These are phyloP conservation scores for Quercus agrifolia DNA, from an alignment of 306 rosid genomes.

Conservation along the genomic window DNA sequence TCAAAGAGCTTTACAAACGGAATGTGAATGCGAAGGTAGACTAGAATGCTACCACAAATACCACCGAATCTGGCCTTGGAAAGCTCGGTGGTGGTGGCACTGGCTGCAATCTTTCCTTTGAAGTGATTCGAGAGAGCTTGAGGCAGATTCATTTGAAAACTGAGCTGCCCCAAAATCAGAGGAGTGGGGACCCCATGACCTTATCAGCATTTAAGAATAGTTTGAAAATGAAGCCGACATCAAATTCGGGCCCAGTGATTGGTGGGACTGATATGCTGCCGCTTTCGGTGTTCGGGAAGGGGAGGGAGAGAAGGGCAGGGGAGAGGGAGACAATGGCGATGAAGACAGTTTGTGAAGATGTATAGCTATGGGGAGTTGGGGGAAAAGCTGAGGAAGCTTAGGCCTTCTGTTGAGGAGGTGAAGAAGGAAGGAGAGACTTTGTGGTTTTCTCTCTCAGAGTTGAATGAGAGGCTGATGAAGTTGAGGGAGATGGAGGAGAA, in stretches of 20 bases:
- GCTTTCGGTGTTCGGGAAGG: constrained; percentile 29
- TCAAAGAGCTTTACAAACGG: constrained; percentile 30
- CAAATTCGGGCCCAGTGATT: constrained; percentile 1
- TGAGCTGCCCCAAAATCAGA: background rate
- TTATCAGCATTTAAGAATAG: background rate
- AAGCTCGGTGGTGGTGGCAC: background rate
- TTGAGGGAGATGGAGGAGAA: constrained; percentile 50
- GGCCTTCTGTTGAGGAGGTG: constrained; percentile 31
- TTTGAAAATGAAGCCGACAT: constrained; percentile 16
- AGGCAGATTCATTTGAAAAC: background rate
- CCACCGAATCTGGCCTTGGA: background rate
- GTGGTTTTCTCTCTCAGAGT: constrained; percentile 60
- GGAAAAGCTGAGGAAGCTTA: constrained; percentile 47
- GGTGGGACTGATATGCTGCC: constrained; percentile 32
- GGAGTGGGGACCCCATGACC: background rate
- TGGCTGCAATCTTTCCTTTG: background rate
- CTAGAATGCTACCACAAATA: background rate
- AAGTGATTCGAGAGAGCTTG: constrained; percentile 33
- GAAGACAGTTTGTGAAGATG: constrained; percentile 34
- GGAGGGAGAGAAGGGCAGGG: constrained; percentile 17
- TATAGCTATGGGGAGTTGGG: constrained; percentile 44
- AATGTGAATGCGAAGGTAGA: constrained; percentile 6
- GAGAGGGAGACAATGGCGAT: background rate
- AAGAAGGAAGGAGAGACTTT: constrained; percentile 20
- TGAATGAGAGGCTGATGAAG: constrained; percentile 58